A percentile compares a stretch with the other conserved stretches of the same genome.
These are phyloP conservation scores for Dorcoceras hygrometricum DNA, from an alignment of 257 asterid species.

Conservation along the genomic window DNA sequence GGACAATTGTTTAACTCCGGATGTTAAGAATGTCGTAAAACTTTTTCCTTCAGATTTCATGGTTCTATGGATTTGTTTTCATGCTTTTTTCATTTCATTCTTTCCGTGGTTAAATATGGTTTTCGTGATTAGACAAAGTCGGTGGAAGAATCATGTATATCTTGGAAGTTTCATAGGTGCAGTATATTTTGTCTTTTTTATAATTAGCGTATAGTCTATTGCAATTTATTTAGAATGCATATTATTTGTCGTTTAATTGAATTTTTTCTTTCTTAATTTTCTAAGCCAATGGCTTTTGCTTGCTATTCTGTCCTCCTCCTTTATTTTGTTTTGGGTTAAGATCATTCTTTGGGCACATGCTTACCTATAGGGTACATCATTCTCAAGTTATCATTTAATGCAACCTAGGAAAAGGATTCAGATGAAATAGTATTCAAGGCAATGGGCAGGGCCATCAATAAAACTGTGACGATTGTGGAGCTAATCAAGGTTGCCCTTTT, in stretches of 20 bases:
- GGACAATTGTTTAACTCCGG: neutral
- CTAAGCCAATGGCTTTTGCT: neutral
- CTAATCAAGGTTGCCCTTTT: slow-evolving; percentile 39
- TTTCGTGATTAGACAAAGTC: neutral
- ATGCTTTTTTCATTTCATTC: neutral
- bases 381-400: neutral
- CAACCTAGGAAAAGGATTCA: slow-evolving; percentile 43
- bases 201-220: neutral
- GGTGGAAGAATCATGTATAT: too few relatives aligned
- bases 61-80: neutral
- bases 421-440: slow-evolving; percentile 56
- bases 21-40: neutral
- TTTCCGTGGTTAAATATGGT: neutral
- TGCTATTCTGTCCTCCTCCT: neutral
- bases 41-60: neutral
- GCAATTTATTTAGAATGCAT: neutral
- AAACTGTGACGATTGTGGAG: slow-evolving; percentile 51
- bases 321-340: neutral
- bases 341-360: neutral
- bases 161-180: too few relatives aligned
- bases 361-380: neutral
- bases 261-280: neutral
- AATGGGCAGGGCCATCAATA: slow-evolving; percentile 63
- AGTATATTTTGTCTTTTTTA: too few relatives aligned
- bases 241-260: neutral